Base-by-base conservation (phyloP, 2,329 filamentous ascomycete genomes). In the Ophiosphaerella herpotricha region DNA sequence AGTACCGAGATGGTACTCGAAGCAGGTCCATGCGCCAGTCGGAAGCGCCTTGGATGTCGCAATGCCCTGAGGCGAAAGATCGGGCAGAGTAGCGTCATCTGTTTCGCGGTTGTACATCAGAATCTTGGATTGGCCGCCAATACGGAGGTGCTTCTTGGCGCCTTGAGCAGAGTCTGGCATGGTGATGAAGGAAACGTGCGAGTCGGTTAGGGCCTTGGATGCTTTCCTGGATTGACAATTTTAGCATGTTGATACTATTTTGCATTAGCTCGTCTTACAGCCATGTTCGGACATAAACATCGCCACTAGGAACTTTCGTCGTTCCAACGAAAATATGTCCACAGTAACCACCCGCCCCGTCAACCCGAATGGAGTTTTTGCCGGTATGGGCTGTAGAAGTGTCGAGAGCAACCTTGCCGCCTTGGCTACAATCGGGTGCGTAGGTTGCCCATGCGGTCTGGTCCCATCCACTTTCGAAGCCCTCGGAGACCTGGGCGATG, bases 301-400 rank as follows among this genome's bases (percentile, higher is more conserved):
- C 79, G 2, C 83, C 82, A 43, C 65, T 76, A 0, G 83, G 83
- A 2, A 85, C 72, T 39, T 78, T 76, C 1, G 73, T 81, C 1
- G 83, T 85, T 50, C 83, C 83, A 50, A 86, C 80, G 71, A 85
- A 85, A 39, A 84, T 81, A 62, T 86, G 83, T 29, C 69, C 69
- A 43, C 69, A 71, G 50, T 64, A 71, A 5, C 84, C 13, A 84
- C 89, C 8, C 82, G 90, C 52, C 79, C 89, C 61, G 77, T 84
- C 68, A 68, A 85, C 68, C 88, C 92, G 2, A 94, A 99, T 71
- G 80, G 86, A 70, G 82, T 92, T 58, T 85, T 97, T 41, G 81
- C 69, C 69, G 11, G 60, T 65, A 61, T 85, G 81, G 0, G 80
- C 82, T 0, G 76, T 81, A 34, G 82, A 74, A 55, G 71, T 84